These are phyloP conservation scores for Floccularia luteovirens DNA, from an alignment of 768 basidiomycete species.

Conservation along the genomic window DNA sequence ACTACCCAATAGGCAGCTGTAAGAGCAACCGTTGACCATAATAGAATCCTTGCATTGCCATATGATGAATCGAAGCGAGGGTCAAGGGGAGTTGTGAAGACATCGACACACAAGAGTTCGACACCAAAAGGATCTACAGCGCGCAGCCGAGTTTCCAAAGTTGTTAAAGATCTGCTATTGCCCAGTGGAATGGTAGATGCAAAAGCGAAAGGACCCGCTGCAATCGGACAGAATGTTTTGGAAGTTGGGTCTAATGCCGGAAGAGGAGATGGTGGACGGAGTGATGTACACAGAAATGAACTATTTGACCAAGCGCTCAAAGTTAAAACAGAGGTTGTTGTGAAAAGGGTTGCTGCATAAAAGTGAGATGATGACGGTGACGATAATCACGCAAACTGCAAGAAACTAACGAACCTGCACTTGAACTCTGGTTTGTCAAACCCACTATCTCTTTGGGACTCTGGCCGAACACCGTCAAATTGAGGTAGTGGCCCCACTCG, in stretches of 20 bases:
- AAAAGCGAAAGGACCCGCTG: constrained; percentile 75
- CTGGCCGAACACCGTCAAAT: constrained; percentile 66
- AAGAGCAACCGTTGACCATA: constrained; percentile 69
- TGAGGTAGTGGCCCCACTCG: constrained; percentile 40
- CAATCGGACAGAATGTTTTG: constrained; percentile 66
- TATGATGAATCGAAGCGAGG: constrained; percentile 54
- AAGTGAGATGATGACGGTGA: constrained; percentile 8
- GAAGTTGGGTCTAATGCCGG: constrained; percentile 31
- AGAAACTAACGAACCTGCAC: constrained; percentile 47
- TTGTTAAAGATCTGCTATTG: constrained; percentile 65
- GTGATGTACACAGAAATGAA: constrained; percentile 69
- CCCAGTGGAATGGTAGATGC: constrained; percentile 66
- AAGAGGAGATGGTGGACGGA: constrained; percentile 74
- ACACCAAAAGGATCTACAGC: constrained; percentile 83
- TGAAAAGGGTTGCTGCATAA: constrained; percentile 75
- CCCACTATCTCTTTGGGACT: constrained; percentile 55
- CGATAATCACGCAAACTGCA: constrained; percentile 3
- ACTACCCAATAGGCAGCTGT: constrained; percentile 77
- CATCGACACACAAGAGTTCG: constrained; percentile 77
- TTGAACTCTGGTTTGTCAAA: constrained; percentile 49
- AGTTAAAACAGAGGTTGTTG: constrained; percentile 73
- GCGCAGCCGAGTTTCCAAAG: constrained; percentile 75
- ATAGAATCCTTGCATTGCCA: constrained; percentile 57
- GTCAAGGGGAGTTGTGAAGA: constrained; percentile 69
- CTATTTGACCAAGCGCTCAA: constrained; percentile 64